Conservation (phyloP, 1,139 yeast genomes). For the Wickerhamiella pararugosa region DNA sequence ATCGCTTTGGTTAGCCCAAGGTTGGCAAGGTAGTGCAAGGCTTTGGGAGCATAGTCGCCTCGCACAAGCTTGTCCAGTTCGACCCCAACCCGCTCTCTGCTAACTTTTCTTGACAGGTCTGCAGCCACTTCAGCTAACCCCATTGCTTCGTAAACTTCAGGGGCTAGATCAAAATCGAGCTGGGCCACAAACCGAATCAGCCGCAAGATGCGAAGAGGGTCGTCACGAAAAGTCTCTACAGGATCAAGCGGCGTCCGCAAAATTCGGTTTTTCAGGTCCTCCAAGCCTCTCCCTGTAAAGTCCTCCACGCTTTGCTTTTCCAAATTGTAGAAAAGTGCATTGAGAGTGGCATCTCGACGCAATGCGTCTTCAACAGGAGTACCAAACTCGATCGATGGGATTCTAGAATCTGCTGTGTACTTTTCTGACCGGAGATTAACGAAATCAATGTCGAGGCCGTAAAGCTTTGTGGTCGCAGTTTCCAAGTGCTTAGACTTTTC, state of each 20-base stretch:
- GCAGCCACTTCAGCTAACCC: constrained; percentile 37
- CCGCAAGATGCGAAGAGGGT: constrained; percentile 78
- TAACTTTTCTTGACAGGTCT: constrained; percentile 57
- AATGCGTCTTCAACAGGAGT: constrained; percentile 85
- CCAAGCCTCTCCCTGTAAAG: constrained; percentile 58
- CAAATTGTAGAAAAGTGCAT: constrained; percentile 79
- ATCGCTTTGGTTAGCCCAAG: constrained; percentile 31
- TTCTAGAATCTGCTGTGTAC: constrained; percentile 67
- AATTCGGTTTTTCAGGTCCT: constrained; percentile 54
- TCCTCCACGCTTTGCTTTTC: constrained; percentile 61
- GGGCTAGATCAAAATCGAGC: constrained; percentile 52
- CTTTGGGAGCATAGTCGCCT: constrained; percentile 50
- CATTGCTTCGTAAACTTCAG: constrained; percentile 53
- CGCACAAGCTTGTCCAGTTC: constrained; percentile 63
- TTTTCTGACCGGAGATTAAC: constrained; percentile 82
- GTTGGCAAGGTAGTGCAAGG: constrained; percentile 42
- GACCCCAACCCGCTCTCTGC: constrained; percentile 80
- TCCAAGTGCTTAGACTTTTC: constrained; percentile 92
- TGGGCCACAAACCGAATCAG: constrained; percentile 74
- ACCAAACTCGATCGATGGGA: constrained; percentile 57
- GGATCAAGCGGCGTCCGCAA: constrained; percentile 84
- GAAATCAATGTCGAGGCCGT: constrained; percentile 73
- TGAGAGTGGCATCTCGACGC: constrained; percentile 84
- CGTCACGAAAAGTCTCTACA: constrained; percentile 72
- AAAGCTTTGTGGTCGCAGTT: constrained; percentile 82